Conservation (phyloP, 345 rosid species). For the Theobroma cacao region DNA sequence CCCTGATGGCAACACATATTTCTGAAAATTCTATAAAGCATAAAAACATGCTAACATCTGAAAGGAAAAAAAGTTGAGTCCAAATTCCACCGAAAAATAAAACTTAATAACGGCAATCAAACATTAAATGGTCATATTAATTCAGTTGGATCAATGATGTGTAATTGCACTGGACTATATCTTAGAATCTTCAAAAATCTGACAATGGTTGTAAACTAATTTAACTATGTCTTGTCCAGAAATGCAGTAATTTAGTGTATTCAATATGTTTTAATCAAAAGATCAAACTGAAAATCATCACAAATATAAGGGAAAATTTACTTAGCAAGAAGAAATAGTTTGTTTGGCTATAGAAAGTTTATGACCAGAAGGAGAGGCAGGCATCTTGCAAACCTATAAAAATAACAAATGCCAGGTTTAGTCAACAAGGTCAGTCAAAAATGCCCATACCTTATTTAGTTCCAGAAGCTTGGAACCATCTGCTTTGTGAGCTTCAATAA, state of each 20-base stretch:
- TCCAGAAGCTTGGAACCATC: constrained; percentile 92
- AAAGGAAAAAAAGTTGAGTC: background rate
- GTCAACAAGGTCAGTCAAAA: background rate
- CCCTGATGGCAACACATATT: background rate
- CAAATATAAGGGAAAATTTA: background rate
- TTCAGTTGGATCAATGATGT: background rate
- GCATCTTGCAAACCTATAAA: background rate
- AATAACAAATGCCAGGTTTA: background rate
- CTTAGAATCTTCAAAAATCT: background rate
- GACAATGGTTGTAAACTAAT: background rate
- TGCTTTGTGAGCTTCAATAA: constrained; percentile 70
- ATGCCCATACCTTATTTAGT: constrained; percentile 56
- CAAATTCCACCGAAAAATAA: background rate
- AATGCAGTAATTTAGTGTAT: background rate
- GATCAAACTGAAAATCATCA: background rate
- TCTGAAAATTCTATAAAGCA: background rate
- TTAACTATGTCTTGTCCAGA: background rate
- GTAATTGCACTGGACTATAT: too few species aligned
- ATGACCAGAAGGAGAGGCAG: background rate
- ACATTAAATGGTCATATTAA: background rate
- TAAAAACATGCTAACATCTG: background rate
- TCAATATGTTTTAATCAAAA: background rate
- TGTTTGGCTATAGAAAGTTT: background rate
- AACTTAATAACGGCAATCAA: background rate
- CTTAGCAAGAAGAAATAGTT: background rate